Base-by-base conservation (phyloP, 2,329 filamentous ascomycete genomes). In the Exophiala phaeomuriformis region DNA sequence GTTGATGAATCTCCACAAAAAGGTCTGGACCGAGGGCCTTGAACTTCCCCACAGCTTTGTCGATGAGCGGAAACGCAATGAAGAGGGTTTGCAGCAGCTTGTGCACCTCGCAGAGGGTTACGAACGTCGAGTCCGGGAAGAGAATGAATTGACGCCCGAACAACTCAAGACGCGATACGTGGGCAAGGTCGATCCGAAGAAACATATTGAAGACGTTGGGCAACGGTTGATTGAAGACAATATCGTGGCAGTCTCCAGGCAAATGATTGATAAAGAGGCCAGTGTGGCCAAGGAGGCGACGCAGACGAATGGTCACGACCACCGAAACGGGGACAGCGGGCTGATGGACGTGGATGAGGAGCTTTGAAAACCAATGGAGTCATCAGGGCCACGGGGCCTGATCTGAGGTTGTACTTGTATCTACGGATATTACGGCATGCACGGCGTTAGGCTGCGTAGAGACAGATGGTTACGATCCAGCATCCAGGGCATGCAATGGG, bases 1-100 rank as follows among this genome's bases (percentile, higher is more conserved):
- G 93, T 74, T 98, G 66, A 98, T 98, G 94, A 98, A 98, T 70
- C 77, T 98, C 62, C 93, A 98, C 80, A 98, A 98, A 79, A 93
- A 97, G 64, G 90, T 96, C 42, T 98, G 93, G 93, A 98, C 94
- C 0, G 93, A 98, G 71, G 93, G 91, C 3, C 73, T 98, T 61
- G 83, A 95, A 69, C 97, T 98, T 90, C 88, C 91, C 57, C 90
- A 97, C 71, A 91, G 97, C 71, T 98, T 98, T 79, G 81, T 84
- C 61, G 76, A 82, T 53, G 91, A 97, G 68, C 88, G 84, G 52
- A 77, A 83, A 61, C 83, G 86, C 69, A 98, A 95, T 69, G 88
- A 90, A 69, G 90, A 95, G 51, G 82, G 85, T 59, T 79, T 98
- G 71, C 81, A 95, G 76, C 84, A 88, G 68, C 81, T 98, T 47